Percentiles rank a stretch among this genome's conserved stretches.
Conservation (phyloP, 139 green algal genomes). For the Edaphochlamys debaryana region DNA sequence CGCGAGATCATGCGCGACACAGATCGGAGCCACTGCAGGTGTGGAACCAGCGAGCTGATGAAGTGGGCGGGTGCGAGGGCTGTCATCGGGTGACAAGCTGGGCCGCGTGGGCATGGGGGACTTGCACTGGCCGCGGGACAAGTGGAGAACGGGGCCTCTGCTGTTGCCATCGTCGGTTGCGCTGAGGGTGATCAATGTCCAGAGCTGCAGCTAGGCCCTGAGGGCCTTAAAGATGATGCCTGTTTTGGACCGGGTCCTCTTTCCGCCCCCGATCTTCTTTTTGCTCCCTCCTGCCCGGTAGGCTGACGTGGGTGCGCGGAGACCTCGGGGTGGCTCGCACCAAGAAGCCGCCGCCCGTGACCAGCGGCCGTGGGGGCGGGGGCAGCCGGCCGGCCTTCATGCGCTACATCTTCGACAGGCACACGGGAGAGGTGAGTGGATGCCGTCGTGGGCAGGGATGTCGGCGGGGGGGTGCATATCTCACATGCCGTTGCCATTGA, state of each 20-base stretch:
- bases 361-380: neutral
- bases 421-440: slow-evolving; percentile 5
- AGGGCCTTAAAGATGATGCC: too few species aligned
- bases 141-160: neutral
- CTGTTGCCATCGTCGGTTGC: neutral
- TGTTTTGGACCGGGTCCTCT: too few species aligned
- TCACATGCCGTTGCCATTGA: too few species aligned
- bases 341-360: neutral
- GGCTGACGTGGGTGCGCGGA: slow-evolving; percentile 17
- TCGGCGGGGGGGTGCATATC: too few species aligned
- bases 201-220: too few species aligned
- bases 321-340: slow-evolving; percentile 10
- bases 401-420: slow-evolving; percentile 31
- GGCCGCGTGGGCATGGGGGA: neutral
- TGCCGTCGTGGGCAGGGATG: neutral
- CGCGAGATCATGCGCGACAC: slow-evolving; percentile 33
- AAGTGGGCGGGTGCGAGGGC: too few species aligned
- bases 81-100: too few species aligned
- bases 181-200: too few species aligned
- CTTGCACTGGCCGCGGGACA: too few species aligned
- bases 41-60: too few species aligned
- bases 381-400: neutral
- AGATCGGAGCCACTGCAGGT: slow-evolving; percentile 28
- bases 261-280: too few species aligned
- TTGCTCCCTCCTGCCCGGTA: too few species aligned